These are phyloP conservation scores for Wickerhamiella brachini DNA, from an alignment of 805 yeast genomes.

Conservation along the genomic window DNA sequence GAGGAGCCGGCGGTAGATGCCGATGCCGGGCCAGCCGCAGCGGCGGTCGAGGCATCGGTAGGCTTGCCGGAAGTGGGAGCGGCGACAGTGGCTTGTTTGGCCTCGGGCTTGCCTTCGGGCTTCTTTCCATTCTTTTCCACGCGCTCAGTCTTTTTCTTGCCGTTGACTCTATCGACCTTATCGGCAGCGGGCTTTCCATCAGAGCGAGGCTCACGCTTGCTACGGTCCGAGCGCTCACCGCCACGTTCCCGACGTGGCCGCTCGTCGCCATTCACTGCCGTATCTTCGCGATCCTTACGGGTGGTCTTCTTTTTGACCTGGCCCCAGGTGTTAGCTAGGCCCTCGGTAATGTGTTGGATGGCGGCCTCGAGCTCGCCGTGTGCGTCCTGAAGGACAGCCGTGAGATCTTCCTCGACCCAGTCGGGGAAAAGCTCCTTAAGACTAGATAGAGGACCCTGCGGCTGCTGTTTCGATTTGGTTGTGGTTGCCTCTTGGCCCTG, in stretches of 20 bases:
- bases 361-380: slow-evolving; percentile 60
- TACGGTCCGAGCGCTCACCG: neutral
- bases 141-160: slow-evolving; percentile 11
- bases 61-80: slow-evolving; percentile 6
- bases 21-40: slow-evolving; percentile 11
- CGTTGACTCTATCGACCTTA: slow-evolving; percentile 8
- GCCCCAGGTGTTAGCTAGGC: slow-evolving; percentile 87
- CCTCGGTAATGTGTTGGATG: slow-evolving; percentile 77
- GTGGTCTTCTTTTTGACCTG: slow-evolving; percentile 41
- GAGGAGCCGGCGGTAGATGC: neutral
- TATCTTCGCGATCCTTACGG: slow-evolving; percentile 38
- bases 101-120: slow-evolving; percentile 11
- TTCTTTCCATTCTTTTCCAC: slow-evolving; percentile 10
- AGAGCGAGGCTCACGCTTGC: neutral
- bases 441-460: slow-evolving; percentile 31
- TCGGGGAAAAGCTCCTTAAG: slow-evolving; percentile 84
- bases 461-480: slow-evolving; percentile 23
- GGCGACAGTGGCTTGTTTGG: slow-evolving; percentile 2
- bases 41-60: slow-evolving; percentile 13
- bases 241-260: slow-evolving; percentile 1
- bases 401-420: slow-evolving; percentile 80
- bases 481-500: slow-evolving; percentile 21
- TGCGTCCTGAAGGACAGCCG: slow-evolving; percentile 60
- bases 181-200: neutral
- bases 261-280: neutral